Evolutionary conservation across 1,139 yeast genomes (phyloP), one percentile per base, ranked within the genome.

Genomic region (Zhuliangozyma parablackwelliae): DNA sequence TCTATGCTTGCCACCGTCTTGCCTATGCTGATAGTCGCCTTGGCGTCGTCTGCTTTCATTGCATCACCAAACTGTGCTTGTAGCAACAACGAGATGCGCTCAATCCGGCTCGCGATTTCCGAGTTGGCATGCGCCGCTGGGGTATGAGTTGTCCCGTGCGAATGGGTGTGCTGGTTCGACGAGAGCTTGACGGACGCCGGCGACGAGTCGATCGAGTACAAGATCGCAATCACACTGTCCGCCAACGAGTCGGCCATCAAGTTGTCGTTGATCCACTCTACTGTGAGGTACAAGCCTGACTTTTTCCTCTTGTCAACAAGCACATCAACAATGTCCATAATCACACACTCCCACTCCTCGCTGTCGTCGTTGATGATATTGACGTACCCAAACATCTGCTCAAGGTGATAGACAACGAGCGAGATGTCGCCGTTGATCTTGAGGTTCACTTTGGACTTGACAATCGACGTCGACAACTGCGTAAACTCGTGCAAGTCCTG

Each of bases 111-210:
- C 10, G 63, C 54, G 10, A 74, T 64, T 31, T 66, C 65, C 16
- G 66, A 58, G 32, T 61, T 61, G 5, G 67, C 61, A 42, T 59
- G 66, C 5, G 57, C 65, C 27, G 28, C 36, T 21, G 23, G 24
- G 3, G 7, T 23, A 6, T 23, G 9, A 16, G 16, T 16, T 3
- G 46, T 46, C 4, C 27, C 26, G 46, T 70, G 74, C 10, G 51
- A 54, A 50, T 79, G 85, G 6, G 61, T 50, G 49, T 83, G 82
- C 1, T 69, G 51, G 38, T 72, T 71, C 3, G 95, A 79, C 10
- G 95, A 80, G 44, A 88, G 59, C 53, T 89, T 92, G 23, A 92
- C 96, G 5, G 97, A 87, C 0, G 96, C 95, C 3, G 97, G 97
- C 0, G 96, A 82, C 0, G 96, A 82, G 55, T 92, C 98, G 31